A percentile compares a stretch with the other conserved stretches of the same genome.
Conservation (phyloP, 164 flowering plant genomes). For the Taxillus chinensis region DNA sequence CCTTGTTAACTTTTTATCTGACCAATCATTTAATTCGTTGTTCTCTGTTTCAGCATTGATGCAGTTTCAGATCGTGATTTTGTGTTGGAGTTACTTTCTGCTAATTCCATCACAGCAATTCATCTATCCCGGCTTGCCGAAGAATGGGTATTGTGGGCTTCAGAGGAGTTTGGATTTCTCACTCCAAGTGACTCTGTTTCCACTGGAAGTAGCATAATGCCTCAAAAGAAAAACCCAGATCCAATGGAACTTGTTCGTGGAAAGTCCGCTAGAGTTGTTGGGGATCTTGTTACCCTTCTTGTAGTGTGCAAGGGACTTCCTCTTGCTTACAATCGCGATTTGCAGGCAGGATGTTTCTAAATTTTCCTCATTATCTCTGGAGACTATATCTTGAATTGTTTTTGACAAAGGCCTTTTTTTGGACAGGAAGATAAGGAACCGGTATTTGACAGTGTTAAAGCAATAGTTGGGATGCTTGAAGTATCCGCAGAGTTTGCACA, state of each 20-base stretch:
- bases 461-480: conserved; percentile 87
- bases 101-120: conserved; percentile 71
- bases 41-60: conserved; percentile 55
- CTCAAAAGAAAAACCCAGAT: conserved; percentile 99
- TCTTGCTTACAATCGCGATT: conserved; percentile 91
- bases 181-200: conserved; percentile 94
- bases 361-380: background rate
- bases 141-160: conserved; percentile 99
- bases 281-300: conserved; percentile 76
- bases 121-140: conserved; percentile 98
- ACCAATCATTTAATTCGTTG: too few relatives aligned
- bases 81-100: conserved; percentile 86
- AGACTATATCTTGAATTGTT: background rate
- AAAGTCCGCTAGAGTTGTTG: conserved; percentile 90
- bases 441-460: conserved; percentile 79
- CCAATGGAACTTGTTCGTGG: conserved; percentile 99
- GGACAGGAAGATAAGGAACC: conserved; percentile 98
- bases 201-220: conserved; percentile 99
- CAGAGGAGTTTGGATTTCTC: conserved; percentile 96
- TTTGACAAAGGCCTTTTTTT: background rate
- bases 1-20: too few relatives aligned
- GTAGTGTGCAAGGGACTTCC: conserved; percentile 99
- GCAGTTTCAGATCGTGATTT: conserved; percentile 98
- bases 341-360: conserved; percentile 52
- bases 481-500: conserved; percentile 95